Percentiles rank a stretch among this genome's conserved stretches.
These are phyloP conservation scores for Delonix regia DNA, from an alignment of 306 rosid species.

Conservation along the genomic window DNA sequence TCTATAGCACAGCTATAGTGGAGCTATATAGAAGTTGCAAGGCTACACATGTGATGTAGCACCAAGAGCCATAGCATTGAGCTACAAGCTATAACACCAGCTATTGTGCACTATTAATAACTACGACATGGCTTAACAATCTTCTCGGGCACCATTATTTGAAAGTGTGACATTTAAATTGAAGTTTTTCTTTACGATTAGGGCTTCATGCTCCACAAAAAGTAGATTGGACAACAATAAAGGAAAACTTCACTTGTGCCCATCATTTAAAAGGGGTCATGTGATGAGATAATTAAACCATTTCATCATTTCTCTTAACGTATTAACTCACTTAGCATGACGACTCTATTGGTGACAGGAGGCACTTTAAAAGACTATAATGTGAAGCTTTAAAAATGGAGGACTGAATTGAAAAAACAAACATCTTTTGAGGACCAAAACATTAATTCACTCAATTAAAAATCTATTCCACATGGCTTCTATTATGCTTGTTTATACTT, in stretches of 20 bases:
- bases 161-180: neutral
- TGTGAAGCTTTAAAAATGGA: neutral
- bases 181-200: neutral
- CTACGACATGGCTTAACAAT: neutral
- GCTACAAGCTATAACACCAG: neutral
- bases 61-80: neutral
- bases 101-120: neutral
- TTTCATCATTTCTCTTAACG: neutral
- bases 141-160: neutral
- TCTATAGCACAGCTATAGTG: neutral
- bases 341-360: neutral
- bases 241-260: neutral
- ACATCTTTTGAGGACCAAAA: neutral
- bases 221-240: no score
- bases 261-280: neutral
- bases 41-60: neutral
- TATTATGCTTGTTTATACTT: neutral
- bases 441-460: neutral
- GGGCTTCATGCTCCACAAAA: no score
- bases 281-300: neutral
- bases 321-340: neutral
- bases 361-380: neutral
- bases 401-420: neutral
- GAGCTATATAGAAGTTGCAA: neutral
- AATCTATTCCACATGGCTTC: neutral